Evolutionary conservation across 2,329 filamentous ascomycete species (phyloP).

Genomic region (Colletotrichum sp.): DNA sequence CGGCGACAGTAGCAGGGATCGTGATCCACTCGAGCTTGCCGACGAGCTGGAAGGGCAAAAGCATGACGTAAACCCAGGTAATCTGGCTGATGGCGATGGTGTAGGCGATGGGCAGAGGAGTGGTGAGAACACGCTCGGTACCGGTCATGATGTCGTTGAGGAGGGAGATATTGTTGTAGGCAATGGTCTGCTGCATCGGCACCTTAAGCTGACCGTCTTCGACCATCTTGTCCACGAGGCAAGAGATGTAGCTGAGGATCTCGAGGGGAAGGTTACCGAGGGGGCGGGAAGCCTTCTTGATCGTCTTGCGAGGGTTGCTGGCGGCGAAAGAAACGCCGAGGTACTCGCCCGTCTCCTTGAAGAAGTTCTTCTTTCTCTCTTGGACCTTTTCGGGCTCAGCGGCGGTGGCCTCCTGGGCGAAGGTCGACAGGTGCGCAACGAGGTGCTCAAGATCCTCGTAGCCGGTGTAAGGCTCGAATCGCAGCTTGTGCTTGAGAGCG

Average conservation of each 20-base stretch:
- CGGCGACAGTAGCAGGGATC: conserved; percentile 75
- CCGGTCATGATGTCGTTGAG: conserved; percentile 77
- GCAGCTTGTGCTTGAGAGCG: conserved; percentile 80
- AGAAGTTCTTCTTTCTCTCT: conserved; percentile 50
- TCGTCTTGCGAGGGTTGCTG: conserved; percentile 77
- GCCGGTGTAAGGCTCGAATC: conserved; percentile 81
- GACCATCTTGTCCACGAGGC: conserved; percentile 68
- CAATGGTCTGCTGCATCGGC: conserved; percentile 64
- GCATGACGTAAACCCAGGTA: conserved; percentile 82
- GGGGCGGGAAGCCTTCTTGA: conserved; percentile 76
- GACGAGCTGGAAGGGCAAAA: conserved; percentile 83
- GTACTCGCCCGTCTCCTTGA: conserved; percentile 73
- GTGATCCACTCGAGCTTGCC: conserved; percentile 70
- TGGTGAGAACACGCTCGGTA: conserved; percentile 80
- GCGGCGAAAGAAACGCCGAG: conserved; percentile 78
- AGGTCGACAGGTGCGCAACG: conserved; percentile 76
- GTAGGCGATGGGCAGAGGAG: conserved; percentile 83
- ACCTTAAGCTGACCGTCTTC: conserved; percentile 59
- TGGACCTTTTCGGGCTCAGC: conserved; percentile 35
- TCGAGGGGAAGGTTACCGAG: conserved; percentile 86
- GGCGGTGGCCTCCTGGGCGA: conserved; percentile 62
- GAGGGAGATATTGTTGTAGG: conserved; percentile 63
- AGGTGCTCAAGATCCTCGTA: conserved; percentile 77
- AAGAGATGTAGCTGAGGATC: conserved; percentile 74
- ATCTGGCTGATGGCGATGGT: conserved; percentile 86